Evolutionary conservation across 805 yeast genomes (phyloP), one percentile per base, ranked within the genome.

Genomic region (Candida peoriensis): DNA sequence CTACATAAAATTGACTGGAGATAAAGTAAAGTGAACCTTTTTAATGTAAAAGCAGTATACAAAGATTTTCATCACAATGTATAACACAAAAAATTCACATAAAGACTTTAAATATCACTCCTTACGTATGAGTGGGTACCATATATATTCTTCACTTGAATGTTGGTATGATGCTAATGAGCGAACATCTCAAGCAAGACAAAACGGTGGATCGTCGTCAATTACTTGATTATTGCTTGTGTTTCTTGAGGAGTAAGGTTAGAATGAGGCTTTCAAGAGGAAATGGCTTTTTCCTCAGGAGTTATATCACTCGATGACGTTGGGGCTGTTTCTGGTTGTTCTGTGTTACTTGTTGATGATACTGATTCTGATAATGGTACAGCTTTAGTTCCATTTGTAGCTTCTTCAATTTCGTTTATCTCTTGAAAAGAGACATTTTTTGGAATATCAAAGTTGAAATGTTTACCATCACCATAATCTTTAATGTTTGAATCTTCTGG

Each of bases 371-470:
- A 12, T 21, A 20, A 17, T 27, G 17, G 12, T 22, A 29, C 18
- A 24, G 20, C 23, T 8, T 26, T 15, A 13, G 25, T 11, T 21
- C 14, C 10, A 11, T 22, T 24, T 22, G 19, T 2, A 17, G 38
- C 52, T 32, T 35, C 42, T 27, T 37, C 35, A 26, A 34, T 39
- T 27, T 44, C 36, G 28, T 33, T 40, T 19, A 39, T 40, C 9
- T 49, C 42, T 12, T 56, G 63, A 39, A 64, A 65, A 11, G 60
- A 52, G 33, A 63, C 56, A 41, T 60, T 58, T 33, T n/a, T n/a
- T n/a, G n/a, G n/a, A n/a, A n/a, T n/a, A n/a, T n/a, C n/a, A n/a
- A n/a, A n/a, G n/a, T n/a, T n/a, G n/a, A n/a, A n/a, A n/a, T 30
- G 31, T 9, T 29, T 12, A 34, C 42, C 42, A 32, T 38, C 42